Base-by-base conservation (phyloP, 331 rosid species). In the Ulmus americana region DNA sequence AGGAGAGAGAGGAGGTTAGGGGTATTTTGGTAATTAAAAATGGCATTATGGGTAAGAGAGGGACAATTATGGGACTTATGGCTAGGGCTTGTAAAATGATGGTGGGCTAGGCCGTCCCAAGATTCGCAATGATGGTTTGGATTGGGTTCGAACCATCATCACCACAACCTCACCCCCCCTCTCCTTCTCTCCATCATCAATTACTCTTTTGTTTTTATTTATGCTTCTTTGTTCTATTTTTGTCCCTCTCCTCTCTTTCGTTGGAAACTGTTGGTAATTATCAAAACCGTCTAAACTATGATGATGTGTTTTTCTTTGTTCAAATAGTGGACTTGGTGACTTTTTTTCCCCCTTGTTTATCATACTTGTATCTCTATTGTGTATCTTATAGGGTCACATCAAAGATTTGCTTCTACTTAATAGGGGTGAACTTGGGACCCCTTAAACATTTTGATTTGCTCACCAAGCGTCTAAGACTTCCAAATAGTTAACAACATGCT, bases 71-170 rank as follows among this genome's bases (percentile, higher is more conserved):
- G 95, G 90, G 85, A 71, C 64, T 63, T 48, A 69, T 47, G 56
- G 64, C 75, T 83, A 86, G 85, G 89, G 77, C 78, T 82, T 84
- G 65, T 74, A 82, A 88, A 86, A 89, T 86, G 95, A 89, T 89
- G 90, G 87, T 78, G 86, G 86, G 85, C 88, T 86, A 86, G 90
- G 90, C 82, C 86, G 80, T 84, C 81, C 88, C 84, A 88, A 89
- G 98, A 89, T 92, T 80, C 95, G 97, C 95, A 89, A 92, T 92
- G 91, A 89, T 92, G 91, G 81, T 83, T 79, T 79, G 91, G 98
- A 89, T 92, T 88, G 98, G 95, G 73, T 86, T 82, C 84, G 64
- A 86, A 83, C 89, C 83, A 74, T 74, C 94, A 83, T 83, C 80
- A 68, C 72, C 76, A 58, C 70, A 35, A 65, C 64, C 10, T 46